Conservation (phyloP, 257 asterid species). For the Nicotiana otophora region DNA sequence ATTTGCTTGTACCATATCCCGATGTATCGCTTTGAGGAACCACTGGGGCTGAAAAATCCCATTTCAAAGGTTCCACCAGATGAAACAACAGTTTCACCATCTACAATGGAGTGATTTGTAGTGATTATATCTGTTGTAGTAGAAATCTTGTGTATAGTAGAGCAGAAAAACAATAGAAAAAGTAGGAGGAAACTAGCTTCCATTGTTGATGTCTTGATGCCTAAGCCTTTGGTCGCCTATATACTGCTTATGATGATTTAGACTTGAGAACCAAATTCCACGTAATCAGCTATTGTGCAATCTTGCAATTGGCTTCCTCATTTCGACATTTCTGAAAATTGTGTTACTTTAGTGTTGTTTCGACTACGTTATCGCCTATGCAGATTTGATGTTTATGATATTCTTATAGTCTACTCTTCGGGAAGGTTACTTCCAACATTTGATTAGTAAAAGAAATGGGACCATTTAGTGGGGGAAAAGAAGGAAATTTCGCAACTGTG, state of each 20-base stretch:
- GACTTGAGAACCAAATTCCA: neutral
- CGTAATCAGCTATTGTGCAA: too few species aligned
- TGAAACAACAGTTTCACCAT: conserved; percentile 6
- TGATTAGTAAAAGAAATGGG: too few species aligned
- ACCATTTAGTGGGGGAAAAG: too few species aligned
- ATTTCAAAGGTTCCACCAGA: neutral
- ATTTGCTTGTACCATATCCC: conserved; percentile 1
- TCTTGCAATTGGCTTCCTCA: too few species aligned
- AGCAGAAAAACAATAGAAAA: neutral
- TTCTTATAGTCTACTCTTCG: too few species aligned
- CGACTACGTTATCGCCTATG: too few species aligned
- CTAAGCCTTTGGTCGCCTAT: neutral
- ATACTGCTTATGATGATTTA: neutral
- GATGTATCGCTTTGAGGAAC: neutral
- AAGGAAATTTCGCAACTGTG: too few species aligned
- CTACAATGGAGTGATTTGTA: neutral
- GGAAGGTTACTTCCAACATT: too few species aligned
- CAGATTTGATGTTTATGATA: too few species aligned
- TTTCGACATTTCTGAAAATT: too few species aligned
- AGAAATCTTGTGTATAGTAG: neutral
- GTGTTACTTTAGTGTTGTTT: too few species aligned
- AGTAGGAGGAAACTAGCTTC: neutral
- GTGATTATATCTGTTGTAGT: neutral
- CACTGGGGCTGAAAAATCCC: neutral
- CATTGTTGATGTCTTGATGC: neutral